Evolutionary conservation across 257 asterid species (phyloP).

Genomic region (Solanum piurae): DNA sequence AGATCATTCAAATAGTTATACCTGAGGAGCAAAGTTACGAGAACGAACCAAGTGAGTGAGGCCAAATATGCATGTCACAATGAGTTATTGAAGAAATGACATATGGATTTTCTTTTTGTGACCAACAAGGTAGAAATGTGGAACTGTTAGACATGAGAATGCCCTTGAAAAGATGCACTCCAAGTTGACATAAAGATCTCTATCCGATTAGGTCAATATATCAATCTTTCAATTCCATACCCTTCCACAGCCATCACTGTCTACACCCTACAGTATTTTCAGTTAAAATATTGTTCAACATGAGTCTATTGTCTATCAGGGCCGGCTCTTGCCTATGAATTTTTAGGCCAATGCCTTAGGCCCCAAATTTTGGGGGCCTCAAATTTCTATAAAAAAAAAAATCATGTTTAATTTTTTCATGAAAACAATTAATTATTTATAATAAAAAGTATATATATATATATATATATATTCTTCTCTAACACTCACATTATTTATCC

Average conservation of each 20-base stretch:
- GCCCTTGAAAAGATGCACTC: neutral
- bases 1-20: slow-evolving; percentile 89
- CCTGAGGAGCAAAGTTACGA: slow-evolving; percentile 35
- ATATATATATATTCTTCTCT: too few relatives aligned
- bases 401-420: too few relatives aligned
- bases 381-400: too few relatives aligned
- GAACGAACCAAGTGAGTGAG: neutral
- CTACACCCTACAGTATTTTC: neutral
- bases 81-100: neutral
- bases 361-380: too few relatives aligned
- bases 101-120: neutral
- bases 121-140: neutral
- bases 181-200: neutral
- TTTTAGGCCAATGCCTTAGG: too few relatives aligned
- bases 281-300: neutral
- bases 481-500: too few relatives aligned
- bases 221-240: neutral
- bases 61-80: neutral
- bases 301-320: too few relatives aligned
- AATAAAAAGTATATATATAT: too few relatives aligned
- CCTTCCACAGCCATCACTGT: neutral
- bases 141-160: neutral
- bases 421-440: too few relatives aligned
- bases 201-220: neutral
- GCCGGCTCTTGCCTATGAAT: too few relatives aligned